Conservation (phyloP, 2,329 filamentous ascomycete species). For the Sporothrix humicola region DNA sequence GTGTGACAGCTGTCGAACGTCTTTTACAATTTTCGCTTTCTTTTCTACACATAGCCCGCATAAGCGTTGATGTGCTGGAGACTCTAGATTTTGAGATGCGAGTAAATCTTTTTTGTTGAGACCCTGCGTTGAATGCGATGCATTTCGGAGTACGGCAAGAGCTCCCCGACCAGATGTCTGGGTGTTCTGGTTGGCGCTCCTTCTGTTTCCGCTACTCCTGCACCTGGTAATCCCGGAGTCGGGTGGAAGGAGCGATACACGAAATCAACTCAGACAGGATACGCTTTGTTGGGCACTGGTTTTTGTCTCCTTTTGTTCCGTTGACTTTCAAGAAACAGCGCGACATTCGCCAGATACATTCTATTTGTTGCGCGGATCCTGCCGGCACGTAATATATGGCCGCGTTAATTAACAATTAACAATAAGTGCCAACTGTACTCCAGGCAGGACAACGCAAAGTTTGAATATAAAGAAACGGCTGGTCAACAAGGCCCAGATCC, state of each 20-base stretch:
- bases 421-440: not conserved
- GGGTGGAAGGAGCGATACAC: not conserved
- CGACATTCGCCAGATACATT: not conserved
- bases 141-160: not conserved
- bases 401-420: not conserved
- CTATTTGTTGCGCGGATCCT: not conserved
- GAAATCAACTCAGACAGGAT: not conserved
- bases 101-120: not conserved
- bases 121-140: not conserved
- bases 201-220: not conserved
- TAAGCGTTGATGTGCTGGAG: not conserved
- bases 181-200: not conserved
- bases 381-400: not conserved
- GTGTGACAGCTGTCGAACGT: not conserved
- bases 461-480: not conserved
- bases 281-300: not conserved
- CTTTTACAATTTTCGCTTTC: not conserved
- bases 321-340: not conserved
- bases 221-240: not conserved
- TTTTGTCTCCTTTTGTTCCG: slow-evolving; percentile 5
- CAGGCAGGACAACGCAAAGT: not conserved
- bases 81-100: not conserved
- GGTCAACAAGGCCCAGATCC: not conserved
- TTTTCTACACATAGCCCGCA: not conserved
- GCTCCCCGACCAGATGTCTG: not conserved